Conservation (phyloP, 371 early-diverging fungal genomes). For the Mucor circinelloides region DNA sequence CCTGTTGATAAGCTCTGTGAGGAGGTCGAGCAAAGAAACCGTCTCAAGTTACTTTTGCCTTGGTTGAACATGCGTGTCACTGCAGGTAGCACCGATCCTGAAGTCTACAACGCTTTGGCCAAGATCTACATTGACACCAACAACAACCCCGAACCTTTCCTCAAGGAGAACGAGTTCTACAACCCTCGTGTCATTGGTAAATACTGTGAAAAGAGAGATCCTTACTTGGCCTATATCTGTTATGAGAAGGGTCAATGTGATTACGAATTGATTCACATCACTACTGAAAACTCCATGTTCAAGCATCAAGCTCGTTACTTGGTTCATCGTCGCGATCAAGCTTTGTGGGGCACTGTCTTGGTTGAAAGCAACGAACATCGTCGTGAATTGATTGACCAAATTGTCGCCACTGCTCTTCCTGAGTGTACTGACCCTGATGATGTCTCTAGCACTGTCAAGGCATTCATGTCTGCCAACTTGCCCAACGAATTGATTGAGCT, state of each 20-base stretch:
- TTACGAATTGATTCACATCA: constrained; percentile 88
- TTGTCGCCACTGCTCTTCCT: constrained; percentile 87
- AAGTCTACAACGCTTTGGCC: constrained; percentile 95
- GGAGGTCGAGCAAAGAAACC: constrained; percentile 94
- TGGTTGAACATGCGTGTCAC: constrained; percentile 90
- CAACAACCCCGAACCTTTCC: constrained; percentile 95
- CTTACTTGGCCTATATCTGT: constrained; percentile 93
- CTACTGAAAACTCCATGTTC: constrained; percentile 97
- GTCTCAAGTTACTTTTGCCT: constrained; percentile 92
- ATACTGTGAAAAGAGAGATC: constrained; percentile 98
- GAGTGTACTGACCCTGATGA: constrained; percentile 97
- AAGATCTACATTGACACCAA: constrained; percentile 99
- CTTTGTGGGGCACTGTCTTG: constrained; percentile 87
- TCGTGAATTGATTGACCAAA: constrained; percentile 91
- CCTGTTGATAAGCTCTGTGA: constrained; percentile 89
- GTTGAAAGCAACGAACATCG: constrained; percentile 80
- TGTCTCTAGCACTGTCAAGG: constrained; percentile 95
- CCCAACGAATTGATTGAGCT: constrained; percentile 96
- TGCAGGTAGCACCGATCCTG: constrained; percentile 84
- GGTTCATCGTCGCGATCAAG: constrained; percentile 84
- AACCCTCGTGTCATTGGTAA: constrained; percentile 91
- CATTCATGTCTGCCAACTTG: constrained; percentile 95
- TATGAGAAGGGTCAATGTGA: constrained; percentile 97
- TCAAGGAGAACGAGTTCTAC: constrained; percentile 91
- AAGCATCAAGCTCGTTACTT: constrained; percentile 98